phyloP scores from a whole-genome alignment of 139 green algal species.

The Micractinium sp. region DNA sequence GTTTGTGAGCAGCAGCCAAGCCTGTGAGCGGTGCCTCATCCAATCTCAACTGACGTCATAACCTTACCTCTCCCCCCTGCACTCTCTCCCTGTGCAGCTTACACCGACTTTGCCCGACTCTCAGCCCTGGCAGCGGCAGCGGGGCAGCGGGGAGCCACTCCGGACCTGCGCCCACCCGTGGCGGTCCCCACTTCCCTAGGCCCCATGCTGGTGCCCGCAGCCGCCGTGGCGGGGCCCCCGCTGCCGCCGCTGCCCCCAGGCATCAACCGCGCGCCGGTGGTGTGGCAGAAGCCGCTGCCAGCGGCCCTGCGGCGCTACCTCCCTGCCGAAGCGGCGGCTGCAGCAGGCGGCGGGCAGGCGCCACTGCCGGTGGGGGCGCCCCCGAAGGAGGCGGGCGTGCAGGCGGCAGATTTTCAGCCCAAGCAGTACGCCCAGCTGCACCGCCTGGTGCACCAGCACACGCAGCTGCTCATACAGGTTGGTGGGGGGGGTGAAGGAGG shows the following conservation, averaged over 20 bases:
- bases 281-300: constrained; percentile 30
- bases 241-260: background rate
- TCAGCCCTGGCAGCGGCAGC: background rate
- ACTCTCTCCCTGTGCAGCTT: background rate
- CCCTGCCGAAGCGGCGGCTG: background rate
- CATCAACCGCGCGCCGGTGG: background rate
- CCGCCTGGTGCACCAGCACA: constrained; percentile 37
- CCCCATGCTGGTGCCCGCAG: constrained; percentile 19
- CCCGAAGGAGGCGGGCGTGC: background rate
- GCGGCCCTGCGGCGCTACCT: constrained; percentile 1
- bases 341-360: background rate
- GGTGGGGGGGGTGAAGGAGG: too few relatives aligned
- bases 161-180: background rate
- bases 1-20: background rate
- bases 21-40: background rate
- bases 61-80: too few relatives aligned
- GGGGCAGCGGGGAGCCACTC: background rate
- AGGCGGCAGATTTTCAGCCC: constrained; percentile 3
- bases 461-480: constrained; percentile 43
- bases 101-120: constrained; percentile 12
- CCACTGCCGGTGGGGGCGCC: constrained; percentile 11
- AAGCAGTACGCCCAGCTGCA: constrained; percentile 44
- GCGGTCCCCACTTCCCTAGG: background rate
- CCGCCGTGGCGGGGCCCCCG: background rate
- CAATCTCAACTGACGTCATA: too few relatives aligned